Evolutionary conservation across 179 eudicot genomes (phyloP).

Genomic region (Camellia oleifera): DNA sequence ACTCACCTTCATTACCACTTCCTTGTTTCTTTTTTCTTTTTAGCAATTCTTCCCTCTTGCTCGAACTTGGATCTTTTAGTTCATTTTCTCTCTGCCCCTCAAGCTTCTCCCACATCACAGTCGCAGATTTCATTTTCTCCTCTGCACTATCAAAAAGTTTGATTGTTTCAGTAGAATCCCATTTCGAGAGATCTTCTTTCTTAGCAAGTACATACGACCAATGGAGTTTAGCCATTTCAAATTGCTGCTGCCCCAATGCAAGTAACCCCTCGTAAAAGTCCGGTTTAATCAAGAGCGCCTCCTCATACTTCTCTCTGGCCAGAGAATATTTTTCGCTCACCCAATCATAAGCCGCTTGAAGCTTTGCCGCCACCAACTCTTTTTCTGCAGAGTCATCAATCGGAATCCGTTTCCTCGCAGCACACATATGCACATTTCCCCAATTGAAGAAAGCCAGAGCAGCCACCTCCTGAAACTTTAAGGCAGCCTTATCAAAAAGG

Average conservation of each 20-base stretch:
- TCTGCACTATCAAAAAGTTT: slow-evolving; percentile 75
- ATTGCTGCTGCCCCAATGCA: slow-evolving; percentile 93
- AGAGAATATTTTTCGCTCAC: slow-evolving; percentile 76
- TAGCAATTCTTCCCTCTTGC: slow-evolving; percentile 58
- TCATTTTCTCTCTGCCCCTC: slow-evolving; percentile 88
- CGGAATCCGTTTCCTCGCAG: slow-evolving; percentile 85
- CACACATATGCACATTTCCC: slow-evolving; percentile 99
- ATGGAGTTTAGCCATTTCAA: slow-evolving; percentile 96
- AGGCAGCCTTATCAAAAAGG: slow-evolving; percentile 84
- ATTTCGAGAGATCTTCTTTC: slow-evolving; percentile 72
- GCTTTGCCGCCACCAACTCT: slow-evolving; percentile 59
- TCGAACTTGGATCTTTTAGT: slow-evolving; percentile 59
- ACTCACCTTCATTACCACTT: slow-evolving; percentile 41
- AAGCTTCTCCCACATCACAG: slow-evolving; percentile 91
- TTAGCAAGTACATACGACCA: slow-evolving; percentile 85
- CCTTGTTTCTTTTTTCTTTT: slow-evolving; percentile 67
- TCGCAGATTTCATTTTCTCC: slow-evolving; percentile 82
- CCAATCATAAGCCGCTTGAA: slow-evolving; percentile 84
- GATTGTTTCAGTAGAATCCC: slow-evolving; percentile 73
- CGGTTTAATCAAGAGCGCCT: slow-evolving; percentile 77
- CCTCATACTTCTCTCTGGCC: slow-evolving; percentile 83
- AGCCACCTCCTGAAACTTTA: slow-evolving; percentile 91
- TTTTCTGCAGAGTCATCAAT: slow-evolving; percentile 68
- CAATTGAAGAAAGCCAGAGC: slow-evolving; percentile 93
- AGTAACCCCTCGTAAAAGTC: slow-evolving; percentile 89